Evolutionary conservation across 1,284 basidiomycete species (phyloP).

Genomic region (Xanthoconium separans): DNA sequence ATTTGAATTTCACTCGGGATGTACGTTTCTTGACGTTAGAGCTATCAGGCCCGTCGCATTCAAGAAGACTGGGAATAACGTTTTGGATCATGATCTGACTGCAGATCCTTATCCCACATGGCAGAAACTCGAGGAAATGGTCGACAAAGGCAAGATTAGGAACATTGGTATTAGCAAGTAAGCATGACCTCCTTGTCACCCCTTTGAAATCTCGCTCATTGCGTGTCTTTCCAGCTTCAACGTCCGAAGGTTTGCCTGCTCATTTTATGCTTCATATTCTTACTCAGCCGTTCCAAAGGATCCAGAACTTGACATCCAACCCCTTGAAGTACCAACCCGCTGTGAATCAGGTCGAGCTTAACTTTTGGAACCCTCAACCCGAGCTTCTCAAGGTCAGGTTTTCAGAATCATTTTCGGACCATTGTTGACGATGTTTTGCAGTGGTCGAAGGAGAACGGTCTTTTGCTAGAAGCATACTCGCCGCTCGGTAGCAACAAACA

Average conservation of each 20-base stretch:
- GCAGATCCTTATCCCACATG: slow-evolving; percentile 80
- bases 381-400: slow-evolving; percentile 64
- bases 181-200: slow-evolving; percentile 19
- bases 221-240: slow-evolving; percentile 16
- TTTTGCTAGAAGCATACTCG: slow-evolving; percentile 78
- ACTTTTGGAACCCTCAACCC: slow-evolving; percentile 80
- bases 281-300: slow-evolving; percentile 28
- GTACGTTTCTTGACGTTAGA: not conserved
- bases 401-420: not conserved
- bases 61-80: slow-evolving; percentile 52
- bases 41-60: slow-evolving; percentile 63
- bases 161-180: slow-evolving; percentile 85
- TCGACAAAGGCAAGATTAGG: slow-evolving; percentile 74
- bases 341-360: slow-evolving; percentile 84
- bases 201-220: slow-evolving; percentile 1
- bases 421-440: slow-evolving; percentile 19
- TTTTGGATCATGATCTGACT: slow-evolving; percentile 62
- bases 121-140: slow-evolving; percentile 80
- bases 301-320: slow-evolving; percentile 67
- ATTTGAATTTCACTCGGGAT: slow-evolving; percentile 21
- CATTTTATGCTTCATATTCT: not conserved
- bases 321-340: slow-evolving; percentile 74
- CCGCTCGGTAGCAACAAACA: slow-evolving; percentile 68
- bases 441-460: slow-evolving; percentile 63
- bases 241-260: slow-evolving; percentile 26